These are phyloP conservation scores for Eimeria falciformis DNA, from an alignment of 169 alveolate genomes.

Conservation along the genomic window DNA sequence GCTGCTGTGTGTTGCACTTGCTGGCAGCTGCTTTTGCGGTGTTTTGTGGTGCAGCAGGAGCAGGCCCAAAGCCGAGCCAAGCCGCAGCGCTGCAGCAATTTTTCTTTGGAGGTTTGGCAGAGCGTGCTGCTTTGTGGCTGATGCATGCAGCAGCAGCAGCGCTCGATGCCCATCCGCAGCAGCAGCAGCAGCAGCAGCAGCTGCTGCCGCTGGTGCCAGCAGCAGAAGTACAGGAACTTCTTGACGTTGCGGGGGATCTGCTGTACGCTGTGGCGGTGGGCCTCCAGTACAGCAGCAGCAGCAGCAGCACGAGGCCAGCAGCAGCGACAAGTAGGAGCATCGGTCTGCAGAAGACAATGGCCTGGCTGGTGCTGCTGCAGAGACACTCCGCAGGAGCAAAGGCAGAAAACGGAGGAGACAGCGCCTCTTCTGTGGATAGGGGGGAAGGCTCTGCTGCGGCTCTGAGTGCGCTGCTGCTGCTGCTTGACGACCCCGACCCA, in stretches of 20 bases:
- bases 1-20: background rate
- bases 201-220: background rate
- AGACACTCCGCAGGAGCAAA: slow-evolving; percentile 69
- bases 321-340: background rate
- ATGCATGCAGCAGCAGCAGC: slow-evolving; percentile 72
- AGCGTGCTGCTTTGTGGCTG: slow-evolving; percentile 43
- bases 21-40: background rate
- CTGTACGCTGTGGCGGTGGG: slow-evolving; percentile 64
- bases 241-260: slow-evolving; percentile 67
- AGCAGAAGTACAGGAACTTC: slow-evolving; percentile 44
- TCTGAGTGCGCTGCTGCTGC: slow-evolving; percentile 62
- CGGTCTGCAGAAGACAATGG: slow-evolving; percentile 42
- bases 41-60: slow-evolving; percentile 35
- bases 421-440: background rate
- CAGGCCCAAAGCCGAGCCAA: slow-evolving; percentile 36
- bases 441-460: slow-evolving; percentile 77
- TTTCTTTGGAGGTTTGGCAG: slow-evolving; percentile 13
- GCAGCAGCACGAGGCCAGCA: background rate
- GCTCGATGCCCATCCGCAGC: slow-evolving; percentile 37
- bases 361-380: slow-evolving; percentile 73
- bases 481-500: slow-evolving; percentile 56
- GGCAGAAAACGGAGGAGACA: slow-evolving; percentile 36
- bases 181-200: slow-evolving; percentile 54
- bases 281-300: slow-evolving; percentile 36
- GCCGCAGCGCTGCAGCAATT: slow-evolving; percentile 54